These are phyloP conservation scores for Vaccinium myrtillus DNA, from an alignment of 148 eudicot species.

Conservation along the genomic window DNA sequence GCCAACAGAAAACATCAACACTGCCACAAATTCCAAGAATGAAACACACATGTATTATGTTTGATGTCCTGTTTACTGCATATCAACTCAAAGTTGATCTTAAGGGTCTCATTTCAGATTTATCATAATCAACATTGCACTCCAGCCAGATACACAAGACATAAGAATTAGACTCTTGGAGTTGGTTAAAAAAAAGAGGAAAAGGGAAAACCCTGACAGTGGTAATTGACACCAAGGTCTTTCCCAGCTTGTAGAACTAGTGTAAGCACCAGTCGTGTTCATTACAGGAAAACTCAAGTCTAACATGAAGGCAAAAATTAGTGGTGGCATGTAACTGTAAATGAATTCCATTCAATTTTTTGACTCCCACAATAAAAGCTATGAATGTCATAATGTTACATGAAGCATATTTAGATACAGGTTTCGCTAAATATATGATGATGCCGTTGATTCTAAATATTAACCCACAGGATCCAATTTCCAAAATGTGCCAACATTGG, in stretches of 20 bases:
- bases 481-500: neutral
- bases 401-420: neutral
- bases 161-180: neutral
- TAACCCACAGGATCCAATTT: neutral
- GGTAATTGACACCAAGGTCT: neutral
- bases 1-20: neutral
- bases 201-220: neutral
- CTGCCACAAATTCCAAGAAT: neutral
- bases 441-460: neutral
- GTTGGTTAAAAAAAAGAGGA: neutral
- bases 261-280: neutral
- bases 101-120: neutral
- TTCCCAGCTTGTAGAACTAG: neutral
- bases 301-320: neutral
- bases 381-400: neutral
- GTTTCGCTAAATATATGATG: neutral
- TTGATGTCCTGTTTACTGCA: neutral
- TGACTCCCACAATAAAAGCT: neutral
- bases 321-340: neutral
- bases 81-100: neutral
- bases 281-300: neutral
- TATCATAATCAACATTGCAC: neutral
- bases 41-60: neutral
- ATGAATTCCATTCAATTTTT: neutral
- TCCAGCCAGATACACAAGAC: neutral